Conservation (phyloP, 2,329 filamentous ascomycete genomes). For the Penicillium sp. region DNA sequence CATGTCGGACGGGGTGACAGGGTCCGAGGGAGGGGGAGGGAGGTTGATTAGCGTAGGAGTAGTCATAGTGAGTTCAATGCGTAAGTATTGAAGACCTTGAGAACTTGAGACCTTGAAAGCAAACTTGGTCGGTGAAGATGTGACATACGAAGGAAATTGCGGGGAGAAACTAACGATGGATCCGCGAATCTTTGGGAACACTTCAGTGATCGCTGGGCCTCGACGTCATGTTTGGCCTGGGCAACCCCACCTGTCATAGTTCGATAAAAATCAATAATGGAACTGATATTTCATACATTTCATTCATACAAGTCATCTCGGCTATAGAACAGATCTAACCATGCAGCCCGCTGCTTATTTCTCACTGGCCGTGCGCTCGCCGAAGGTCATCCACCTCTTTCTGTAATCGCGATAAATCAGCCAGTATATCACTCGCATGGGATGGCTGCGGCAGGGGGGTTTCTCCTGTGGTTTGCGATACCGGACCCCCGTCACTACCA, state of each 20-base stretch:
- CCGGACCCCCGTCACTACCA: constrained; percentile 30
- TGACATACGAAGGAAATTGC: constrained; percentile 4
- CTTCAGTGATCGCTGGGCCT: not conserved
- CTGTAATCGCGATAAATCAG: constrained; percentile 69
- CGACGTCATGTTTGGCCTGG: constrained; percentile 12
- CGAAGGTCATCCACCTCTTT: constrained; percentile 67
- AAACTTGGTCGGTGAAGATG: not conserved
- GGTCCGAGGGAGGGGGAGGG: constrained; percentile 75
- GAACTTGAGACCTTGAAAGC: too few species aligned
- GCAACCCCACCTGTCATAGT: not conserved
- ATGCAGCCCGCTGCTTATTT: constrained; percentile 15
- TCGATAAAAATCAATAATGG: not conserved
- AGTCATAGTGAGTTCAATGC: constrained; percentile 22
- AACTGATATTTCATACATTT: constrained; percentile 9
- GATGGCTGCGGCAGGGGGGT: constrained; percentile 37
- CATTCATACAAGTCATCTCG: constrained; percentile 18
- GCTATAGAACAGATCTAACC: constrained; percentile 1
- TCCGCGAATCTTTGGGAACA: constrained; percentile 1
- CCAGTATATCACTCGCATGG: constrained; percentile 61
- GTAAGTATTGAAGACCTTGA: not conserved
- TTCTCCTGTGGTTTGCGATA: constrained; percentile 23
- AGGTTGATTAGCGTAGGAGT: constrained; percentile 76
- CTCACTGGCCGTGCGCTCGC: constrained; percentile 25
- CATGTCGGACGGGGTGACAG: constrained; percentile 83
- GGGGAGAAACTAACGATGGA: constrained; percentile 3